phyloP scores from a whole-genome alignment of 2,329 filamentous ascomycete genomes.

The Berkeleyomyces rouxiae region DNA sequence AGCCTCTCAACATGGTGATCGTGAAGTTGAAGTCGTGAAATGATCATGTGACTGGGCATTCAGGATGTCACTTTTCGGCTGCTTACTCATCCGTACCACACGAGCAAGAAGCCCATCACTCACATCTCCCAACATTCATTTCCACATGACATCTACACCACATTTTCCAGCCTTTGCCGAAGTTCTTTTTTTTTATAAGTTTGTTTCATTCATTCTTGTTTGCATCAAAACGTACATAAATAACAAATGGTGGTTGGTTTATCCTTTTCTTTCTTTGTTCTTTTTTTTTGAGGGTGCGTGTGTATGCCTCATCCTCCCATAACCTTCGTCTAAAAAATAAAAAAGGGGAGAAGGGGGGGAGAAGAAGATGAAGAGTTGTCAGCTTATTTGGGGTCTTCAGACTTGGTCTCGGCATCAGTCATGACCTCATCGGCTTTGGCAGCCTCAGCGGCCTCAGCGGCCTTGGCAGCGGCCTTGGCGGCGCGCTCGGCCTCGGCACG shows the following conservation, averaged over 20 bases:
- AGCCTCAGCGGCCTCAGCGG: slow-evolving; percentile 35
- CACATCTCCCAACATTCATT: neutral
- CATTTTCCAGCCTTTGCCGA: neutral
- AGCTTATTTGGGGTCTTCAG: slow-evolving; percentile 23
- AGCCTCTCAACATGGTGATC: too few relatives aligned
- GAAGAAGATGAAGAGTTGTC: neutral
- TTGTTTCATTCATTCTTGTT: slow-evolving; percentile 7
- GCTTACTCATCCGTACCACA: neutral
- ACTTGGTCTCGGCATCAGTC: slow-evolving; percentile 42
- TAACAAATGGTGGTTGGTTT: neutral
- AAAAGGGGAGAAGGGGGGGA: neutral
- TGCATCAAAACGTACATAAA: slow-evolving; percentile 4
- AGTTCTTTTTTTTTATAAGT: neutral
- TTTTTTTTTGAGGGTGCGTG: neutral
- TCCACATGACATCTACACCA: neutral
- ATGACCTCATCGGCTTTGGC: slow-evolving; percentile 45
- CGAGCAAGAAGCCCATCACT: too few relatives aligned
- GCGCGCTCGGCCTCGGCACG: slow-evolving; percentile 62
- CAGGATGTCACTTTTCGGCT: neutral
- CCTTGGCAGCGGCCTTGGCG: slow-evolving; percentile 46
- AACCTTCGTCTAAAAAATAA: slow-evolving; percentile 6
- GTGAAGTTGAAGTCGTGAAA: too few relatives aligned
- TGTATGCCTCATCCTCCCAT: neutral
- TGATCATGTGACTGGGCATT: too few relatives aligned
- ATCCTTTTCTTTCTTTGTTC: slow-evolving; percentile 3